Evolutionary conservation across 768 basidiomycete species (phyloP), one percentile per base, ranked within the genome.

Genomic region (Mycena epipterygia): DNA sequence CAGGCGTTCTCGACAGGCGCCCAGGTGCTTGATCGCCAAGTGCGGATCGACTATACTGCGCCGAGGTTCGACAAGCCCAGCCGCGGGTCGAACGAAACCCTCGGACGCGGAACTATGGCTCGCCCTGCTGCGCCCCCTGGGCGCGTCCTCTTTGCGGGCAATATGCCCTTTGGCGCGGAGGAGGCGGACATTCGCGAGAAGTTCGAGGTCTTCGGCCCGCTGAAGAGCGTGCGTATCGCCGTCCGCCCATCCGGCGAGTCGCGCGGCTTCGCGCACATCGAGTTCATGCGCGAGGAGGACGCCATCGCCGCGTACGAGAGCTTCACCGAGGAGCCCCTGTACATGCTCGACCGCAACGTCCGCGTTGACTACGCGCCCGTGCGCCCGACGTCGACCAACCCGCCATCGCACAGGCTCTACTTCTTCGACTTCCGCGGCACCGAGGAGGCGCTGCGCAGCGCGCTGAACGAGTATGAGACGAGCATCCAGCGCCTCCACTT

Each of bases 131-230:
- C 19, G 30, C 61, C 77, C 21, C 86, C 87, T 8, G 79, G 77
- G n/a, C 78, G 78, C 13, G 80, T 79, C 3, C 73, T 90, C 57
- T 90, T 79, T 49, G 72, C 89, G 35, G 86, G 83, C 12, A 90
- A 90, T 71, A n/a, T 90, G n/a, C 87, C 89, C 56, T 93, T 80
- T 76, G 79, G 74, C 21, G 73, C 79, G 42, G 83, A 81, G 2
- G 84, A 83, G 68, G 77, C 76, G 25, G 81, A 88, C 51, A 55
- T 90, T 14, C 65, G 77, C 44, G 81, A 83, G 5, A 79, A 81
- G 21, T 86, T 89, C 72, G 76, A 74, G 25, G 75, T 80, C 29
- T 89, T 85, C 73, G 89, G 89, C 11, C 66, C 77, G 25, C 68
- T 90, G 44, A 64, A 64, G 41, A 71, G 65, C 17, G 73, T 89